phyloP scores from a whole-genome alignment of 176 grass and related monocot species.

The Pontederia paniculata region DNA sequence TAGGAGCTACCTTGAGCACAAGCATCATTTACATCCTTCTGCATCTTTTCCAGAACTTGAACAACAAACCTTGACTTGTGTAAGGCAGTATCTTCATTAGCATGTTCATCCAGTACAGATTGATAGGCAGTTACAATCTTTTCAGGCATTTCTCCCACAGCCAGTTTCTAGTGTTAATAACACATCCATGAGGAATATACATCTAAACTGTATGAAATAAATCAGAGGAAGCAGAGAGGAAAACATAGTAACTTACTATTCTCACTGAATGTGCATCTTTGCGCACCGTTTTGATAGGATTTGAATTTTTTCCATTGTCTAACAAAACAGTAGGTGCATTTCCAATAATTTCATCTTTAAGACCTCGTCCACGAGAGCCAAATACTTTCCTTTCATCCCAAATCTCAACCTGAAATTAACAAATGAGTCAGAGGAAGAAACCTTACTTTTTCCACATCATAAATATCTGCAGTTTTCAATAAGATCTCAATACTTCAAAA shows the following conservation, averaged over 20 bases:
- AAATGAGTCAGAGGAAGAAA: conserved; percentile 15
- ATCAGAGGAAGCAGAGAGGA: conserved; percentile 1
- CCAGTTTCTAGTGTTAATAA: conserved; percentile 53
- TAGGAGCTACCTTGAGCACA: conserved; percentile 36
- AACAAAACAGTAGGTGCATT: conserved; percentile 26
- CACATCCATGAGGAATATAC: conserved; percentile 19
- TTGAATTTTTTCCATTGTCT: conserved; percentile 40
- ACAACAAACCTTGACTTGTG: conserved; percentile 53
- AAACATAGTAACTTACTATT: conserved; percentile 49
- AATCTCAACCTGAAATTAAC: conserved; percentile 55
- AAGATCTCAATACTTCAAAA: neutral
- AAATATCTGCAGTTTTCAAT: neutral
- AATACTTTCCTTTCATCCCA: conserved; percentile 90
- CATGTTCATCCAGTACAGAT: conserved; percentile 57
- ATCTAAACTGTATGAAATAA: conserved; percentile 8
- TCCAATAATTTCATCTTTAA: conserved; percentile 71
- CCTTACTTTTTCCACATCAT: too few relatives aligned
- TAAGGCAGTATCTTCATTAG: conserved; percentile 64
- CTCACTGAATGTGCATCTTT: conserved; percentile 57
- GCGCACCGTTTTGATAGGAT: conserved; percentile 40
- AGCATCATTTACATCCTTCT: conserved; percentile 57
- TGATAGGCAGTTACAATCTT: conserved; percentile 79
- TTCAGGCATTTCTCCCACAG: conserved; percentile 65
- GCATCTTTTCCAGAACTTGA: conserved; percentile 60
- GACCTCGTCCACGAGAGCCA: conserved; percentile 49